These are phyloP conservation scores for Elsinoe perseae DNA, from an alignment of 2,329 filamentous ascomycete genomes.

Conservation along the genomic window DNA sequence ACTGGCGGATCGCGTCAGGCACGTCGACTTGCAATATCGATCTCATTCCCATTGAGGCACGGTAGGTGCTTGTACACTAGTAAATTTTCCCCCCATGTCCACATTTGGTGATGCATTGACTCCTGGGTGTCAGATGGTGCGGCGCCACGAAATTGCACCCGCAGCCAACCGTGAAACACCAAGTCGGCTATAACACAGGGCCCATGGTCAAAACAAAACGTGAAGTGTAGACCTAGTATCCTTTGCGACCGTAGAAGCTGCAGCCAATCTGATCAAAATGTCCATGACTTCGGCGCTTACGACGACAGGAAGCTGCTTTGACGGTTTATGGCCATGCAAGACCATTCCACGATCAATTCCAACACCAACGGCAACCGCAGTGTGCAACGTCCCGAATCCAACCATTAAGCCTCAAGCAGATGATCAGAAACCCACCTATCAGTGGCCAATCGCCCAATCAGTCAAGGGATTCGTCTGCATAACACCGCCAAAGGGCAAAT, in stretches of 20 bases:
- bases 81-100: neutral
- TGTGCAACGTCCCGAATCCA: conserved; percentile 2
- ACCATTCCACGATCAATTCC: conserved; percentile 1
- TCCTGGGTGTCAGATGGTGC: neutral
- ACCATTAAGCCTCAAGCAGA: neutral
- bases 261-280: neutral
- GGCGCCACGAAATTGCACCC: conserved; percentile 13
- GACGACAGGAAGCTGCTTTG: neutral
- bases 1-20: neutral
- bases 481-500: conserved; percentile 2
- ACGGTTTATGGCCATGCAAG: neutral
- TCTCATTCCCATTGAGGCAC: neutral
- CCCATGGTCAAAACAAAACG: neutral
- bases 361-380: conserved; percentile 3
- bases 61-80: neutral
- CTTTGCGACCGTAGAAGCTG: neutral
- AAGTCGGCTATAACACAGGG: conserved; percentile 1
- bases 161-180: neutral
- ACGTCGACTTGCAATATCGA: neutral
- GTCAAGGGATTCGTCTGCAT: conserved; percentile 13
- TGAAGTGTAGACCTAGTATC: neutral
- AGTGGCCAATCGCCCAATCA: conserved; percentile 3
- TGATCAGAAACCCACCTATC: neutral
- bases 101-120: neutral
- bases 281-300: neutral